phyloP scores from a whole-genome alignment of 2,329 filamentous ascomycete species.

The Pleoardoris graminearum region DNA sequence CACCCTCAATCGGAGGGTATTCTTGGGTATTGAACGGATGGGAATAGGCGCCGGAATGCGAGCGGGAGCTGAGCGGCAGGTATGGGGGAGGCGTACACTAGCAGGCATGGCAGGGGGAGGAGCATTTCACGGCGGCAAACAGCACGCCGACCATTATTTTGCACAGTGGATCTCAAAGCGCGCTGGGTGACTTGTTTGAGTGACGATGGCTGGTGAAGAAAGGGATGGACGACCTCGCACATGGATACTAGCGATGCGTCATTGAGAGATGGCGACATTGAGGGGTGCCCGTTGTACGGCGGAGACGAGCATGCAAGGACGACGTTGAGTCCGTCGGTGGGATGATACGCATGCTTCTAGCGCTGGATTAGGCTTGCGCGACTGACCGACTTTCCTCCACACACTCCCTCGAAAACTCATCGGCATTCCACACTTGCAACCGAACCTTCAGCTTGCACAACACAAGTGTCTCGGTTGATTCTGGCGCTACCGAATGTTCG shows the following conservation, averaged over 20 bases:
- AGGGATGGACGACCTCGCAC: constrained; percentile 5
- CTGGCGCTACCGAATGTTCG: neutral
- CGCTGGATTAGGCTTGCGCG: neutral
- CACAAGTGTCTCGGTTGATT: neutral
- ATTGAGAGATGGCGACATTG: neutral
- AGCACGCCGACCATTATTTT: neutral
- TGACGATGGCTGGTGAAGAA: constrained; percentile 1
- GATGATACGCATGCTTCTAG: neutral
- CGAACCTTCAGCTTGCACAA: constrained; percentile 2
- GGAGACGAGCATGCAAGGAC: constrained; percentile 2
- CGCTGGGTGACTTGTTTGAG: constrained; percentile 3
- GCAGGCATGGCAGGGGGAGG: constrained; percentile 7
- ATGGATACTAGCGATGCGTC: neutral
- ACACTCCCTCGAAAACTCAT: neutral
- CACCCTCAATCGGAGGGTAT: neutral
- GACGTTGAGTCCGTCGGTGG: neutral
- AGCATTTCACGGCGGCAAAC: constrained; percentile 5
- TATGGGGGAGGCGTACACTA: constrained; percentile 7
- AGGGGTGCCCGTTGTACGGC: neutral
- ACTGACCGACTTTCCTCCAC: neutral
- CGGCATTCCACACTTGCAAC: neutral
- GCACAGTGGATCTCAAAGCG: neutral
- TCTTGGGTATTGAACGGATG: constrained; percentile 1
- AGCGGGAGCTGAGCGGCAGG: constrained; percentile 4
- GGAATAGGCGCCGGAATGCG: constrained; percentile 5